Evolutionary conservation across 768 basidiomycete genomes (phyloP).

Genomic region (Termitomyces sp.): DNA sequence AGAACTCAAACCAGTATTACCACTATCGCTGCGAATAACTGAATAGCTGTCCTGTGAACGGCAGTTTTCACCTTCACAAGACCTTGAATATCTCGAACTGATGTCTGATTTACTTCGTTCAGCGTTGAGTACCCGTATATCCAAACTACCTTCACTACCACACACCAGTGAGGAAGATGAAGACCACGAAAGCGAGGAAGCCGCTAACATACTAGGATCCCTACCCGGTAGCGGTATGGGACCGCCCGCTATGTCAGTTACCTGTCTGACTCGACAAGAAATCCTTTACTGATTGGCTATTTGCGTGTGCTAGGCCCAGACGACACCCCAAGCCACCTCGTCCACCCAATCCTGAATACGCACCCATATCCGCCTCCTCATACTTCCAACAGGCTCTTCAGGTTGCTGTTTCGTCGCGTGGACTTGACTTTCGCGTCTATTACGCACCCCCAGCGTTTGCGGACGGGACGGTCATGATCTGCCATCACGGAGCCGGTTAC

Average conservation of each 20-base stretch:
- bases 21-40: not conserved
- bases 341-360: conserved; percentile 57
- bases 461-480: conserved; percentile 73
- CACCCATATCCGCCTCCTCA: conserved; percentile 73
- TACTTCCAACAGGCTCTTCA: conserved; percentile 83
- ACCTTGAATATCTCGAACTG: not conserved
- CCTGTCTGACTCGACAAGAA: conserved; percentile 11
- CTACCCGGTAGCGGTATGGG: conserved; percentile 61
- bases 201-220: conserved; percentile 54
- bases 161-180: conserved; percentile 30
- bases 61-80: not conserved
- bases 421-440: conserved; percentile 76
- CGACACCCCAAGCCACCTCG: conserved; percentile 28
- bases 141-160: conserved; percentile 69
- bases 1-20: not conserved
- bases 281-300: conserved; percentile 10
- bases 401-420: conserved; percentile 60
- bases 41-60: not conserved
- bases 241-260: conserved; percentile 60
- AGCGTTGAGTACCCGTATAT: conserved; percentile 70
- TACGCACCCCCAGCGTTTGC: conserved; percentile 67
- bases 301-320: conserved; percentile 33
- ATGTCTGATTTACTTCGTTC: conserved; percentile 80
- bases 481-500: conserved; percentile 95
- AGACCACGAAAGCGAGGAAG: conserved; percentile 59